Base-by-base conservation (phyloP, 2,329 filamentous ascomycete species). In the Aspergillus fischeri region DNA sequence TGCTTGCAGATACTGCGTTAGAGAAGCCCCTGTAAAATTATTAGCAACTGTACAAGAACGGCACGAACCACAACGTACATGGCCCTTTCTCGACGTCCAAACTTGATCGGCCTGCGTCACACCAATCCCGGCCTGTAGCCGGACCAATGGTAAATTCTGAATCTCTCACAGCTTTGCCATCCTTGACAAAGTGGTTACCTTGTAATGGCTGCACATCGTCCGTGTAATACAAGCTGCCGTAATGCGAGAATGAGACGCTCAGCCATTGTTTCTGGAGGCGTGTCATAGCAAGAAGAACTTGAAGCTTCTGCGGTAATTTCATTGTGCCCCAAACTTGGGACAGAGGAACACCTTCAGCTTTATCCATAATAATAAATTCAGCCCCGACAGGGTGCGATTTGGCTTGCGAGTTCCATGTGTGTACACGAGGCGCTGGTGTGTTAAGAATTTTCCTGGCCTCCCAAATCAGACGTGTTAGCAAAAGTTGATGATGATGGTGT, bases 211-310 rank as follows among this genome's bases (percentile, higher is more conserved):
- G 63, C 5, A 66, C 51, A 52, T 71, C 65, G 59, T 49, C 27
- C 2, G 56, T 42, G 42, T 68, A 69, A 53, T 67, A 70, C 28
- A 70, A 63, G 56, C 65, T 65, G 9, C 67, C 65, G 14, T 70
- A 69, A 59, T 70, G 60, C 2, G 64, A 67, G 57, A 71, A 69
- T 56, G 61, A 64, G 60, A 70, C 61, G 41, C 61, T 64, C 20
- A 67, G 57, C 65, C 65, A 69, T 59, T 65, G 7, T 49, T 66
- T 66, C 51, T 70, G 62, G 10, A 68, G 63, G 17, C 56, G 56
- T 59, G 63, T 67, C 48, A 70, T 60, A 14, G 65, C 60, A 63
- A 67, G 62, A 57, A 71, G 57, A 17, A 71, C 52, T 52, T 64
- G 54, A 1, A 68, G 64, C 54, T 65, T 67, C 56, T 68, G 61